Evolutionary conservation across 306 rosid genomes (phyloP).

Genomic region (Boehmeria nivea): DNA sequence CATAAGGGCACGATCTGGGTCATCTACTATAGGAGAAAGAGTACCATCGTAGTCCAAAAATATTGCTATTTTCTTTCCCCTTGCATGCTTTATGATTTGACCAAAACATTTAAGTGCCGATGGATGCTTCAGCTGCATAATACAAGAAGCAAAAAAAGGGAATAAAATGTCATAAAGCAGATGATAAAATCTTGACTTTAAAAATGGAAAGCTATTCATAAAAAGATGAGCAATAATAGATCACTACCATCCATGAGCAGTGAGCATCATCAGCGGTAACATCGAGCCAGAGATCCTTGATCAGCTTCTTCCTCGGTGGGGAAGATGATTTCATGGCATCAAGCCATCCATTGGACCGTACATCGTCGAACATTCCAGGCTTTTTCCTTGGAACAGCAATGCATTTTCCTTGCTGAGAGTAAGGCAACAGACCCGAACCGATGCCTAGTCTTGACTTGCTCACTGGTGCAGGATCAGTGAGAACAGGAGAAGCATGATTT

Average conservation of each 20-base stretch:
- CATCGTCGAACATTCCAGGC: slow-evolving; percentile 64
- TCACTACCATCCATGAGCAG: slow-evolving; percentile 62
- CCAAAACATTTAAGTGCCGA: slow-evolving; percentile 66
- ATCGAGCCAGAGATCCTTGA: slow-evolving; percentile 40
- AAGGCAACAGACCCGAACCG: slow-evolving; percentile 45
- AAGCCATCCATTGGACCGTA: slow-evolving; percentile 78
- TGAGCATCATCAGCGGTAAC: slow-evolving; percentile 61
- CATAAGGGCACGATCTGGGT: slow-evolving; percentile 81
- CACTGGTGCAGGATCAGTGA: slow-evolving; percentile 58
- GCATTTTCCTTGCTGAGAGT: slow-evolving; percentile 57
- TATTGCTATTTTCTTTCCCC: slow-evolving; percentile 65
- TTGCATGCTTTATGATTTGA: slow-evolving; percentile 44
- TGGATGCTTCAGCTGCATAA: slow-evolving; percentile 65
- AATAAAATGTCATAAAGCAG: too few relatives aligned
- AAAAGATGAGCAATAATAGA: not conserved
- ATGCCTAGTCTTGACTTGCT: slow-evolving; percentile 79
- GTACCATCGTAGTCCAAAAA: slow-evolving; percentile 94
- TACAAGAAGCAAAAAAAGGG: not conserved
- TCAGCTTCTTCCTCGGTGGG: slow-evolving; percentile 71
- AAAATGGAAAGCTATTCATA: too few relatives aligned
- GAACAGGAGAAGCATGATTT: slow-evolving; percentile 57
- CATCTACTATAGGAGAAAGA: slow-evolving; percentile 90
- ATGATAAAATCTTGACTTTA: too few relatives aligned
- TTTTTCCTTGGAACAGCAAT: slow-evolving; percentile 55
- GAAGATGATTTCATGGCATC: slow-evolving; percentile 97